Evolutionary conservation across 768 basidiomycete species (phyloP), one percentile per base, ranked within the genome.

Genomic region (Termitomyces sp.): DNA sequence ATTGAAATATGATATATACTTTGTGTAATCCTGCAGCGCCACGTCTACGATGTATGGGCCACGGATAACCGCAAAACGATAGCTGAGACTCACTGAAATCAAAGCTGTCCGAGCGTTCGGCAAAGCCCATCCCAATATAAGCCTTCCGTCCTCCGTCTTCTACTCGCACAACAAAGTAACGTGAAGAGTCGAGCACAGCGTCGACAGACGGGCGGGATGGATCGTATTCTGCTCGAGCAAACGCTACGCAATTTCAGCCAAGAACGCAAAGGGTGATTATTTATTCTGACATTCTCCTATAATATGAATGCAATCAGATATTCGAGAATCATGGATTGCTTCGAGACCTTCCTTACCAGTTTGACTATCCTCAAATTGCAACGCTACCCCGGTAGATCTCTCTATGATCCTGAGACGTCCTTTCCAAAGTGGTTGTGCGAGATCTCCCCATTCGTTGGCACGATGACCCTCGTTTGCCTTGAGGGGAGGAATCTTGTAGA

Each of bases 41-140:
- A 94, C 89, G 69, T 92, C 91, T 94, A 56, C 5, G 48, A 47
- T 13, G 48, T 38, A 13, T 28, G 24, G 45, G 43, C 47, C 18
- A 22, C 22, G 56, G 66, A 36, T 64, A 60, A 52, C 41, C 54
- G 24, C 46, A 26, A 28, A 40, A 45, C 52, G 40, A 54, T 44
- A 26, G 26, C n/a, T 16, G 48, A 20, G 7, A 71, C 92, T 72
- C 63, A 94, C 94, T 92, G 74, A 94, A 94, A 70, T 94, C 93
- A 70, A 94, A 94, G 62, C 91, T 90, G 63, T 94, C 92, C 8
- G 90, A 80, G 24, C 93, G 81, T 68, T 95, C 94, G 22, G 82
- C 81, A 69, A 94, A 98, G 16, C 94, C 94, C 81, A 97, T 87
- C 5, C 94, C 94, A 57, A 98, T 92, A 66, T 92, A 94, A 1